These are phyloP conservation scores for Sphagnum fallax DNA, from an alignment of 228 moss, liverwort and hornwort species.

Conservation along the genomic window DNA sequence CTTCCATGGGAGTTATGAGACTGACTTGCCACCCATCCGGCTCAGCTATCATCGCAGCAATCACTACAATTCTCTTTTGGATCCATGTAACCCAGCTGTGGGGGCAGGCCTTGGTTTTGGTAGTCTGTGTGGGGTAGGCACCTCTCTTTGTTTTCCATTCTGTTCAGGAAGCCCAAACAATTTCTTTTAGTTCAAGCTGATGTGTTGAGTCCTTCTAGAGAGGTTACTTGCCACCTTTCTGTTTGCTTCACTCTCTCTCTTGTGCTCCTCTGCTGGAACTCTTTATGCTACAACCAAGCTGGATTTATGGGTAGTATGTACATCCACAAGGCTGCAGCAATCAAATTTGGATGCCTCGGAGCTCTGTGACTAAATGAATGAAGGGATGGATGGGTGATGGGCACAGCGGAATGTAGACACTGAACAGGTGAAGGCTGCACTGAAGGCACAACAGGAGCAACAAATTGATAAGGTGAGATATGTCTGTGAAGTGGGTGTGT, in stretches of 20 bases:
- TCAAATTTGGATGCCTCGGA: no score
- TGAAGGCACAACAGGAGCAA: constrained; percentile 96
- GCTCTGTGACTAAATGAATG: no score
- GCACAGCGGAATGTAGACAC: constrained; percentile 87
- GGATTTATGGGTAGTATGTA: no score
- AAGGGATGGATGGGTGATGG: constrained; percentile 14
- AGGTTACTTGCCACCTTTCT: no score
- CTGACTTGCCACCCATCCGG: constrained; percentile 93
- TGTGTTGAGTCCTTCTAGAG: no score
- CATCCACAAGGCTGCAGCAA: no score
- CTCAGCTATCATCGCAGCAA: constrained; percentile 98
- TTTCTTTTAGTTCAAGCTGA: no score
- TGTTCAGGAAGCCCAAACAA: no score
- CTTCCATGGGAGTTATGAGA: constrained; percentile 96
- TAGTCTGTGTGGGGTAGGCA: constrained; percentile 91
- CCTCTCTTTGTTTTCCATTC: constrained; percentile 10
- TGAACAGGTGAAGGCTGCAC: constrained; percentile 94
- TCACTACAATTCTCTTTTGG: constrained; percentile 91
- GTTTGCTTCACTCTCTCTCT: no score
- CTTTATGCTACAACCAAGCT: no score
- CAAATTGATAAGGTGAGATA: constrained; percentile 82
- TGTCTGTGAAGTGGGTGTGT: background rate
- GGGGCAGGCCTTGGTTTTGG: constrained; percentile 98
- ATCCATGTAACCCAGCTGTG: constrained; percentile 87
- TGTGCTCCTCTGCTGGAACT: no score